phyloP scores from a whole-genome alignment of 352 stramenopile species.

The Hyaloperonospora arabidopsidis region DNA sequence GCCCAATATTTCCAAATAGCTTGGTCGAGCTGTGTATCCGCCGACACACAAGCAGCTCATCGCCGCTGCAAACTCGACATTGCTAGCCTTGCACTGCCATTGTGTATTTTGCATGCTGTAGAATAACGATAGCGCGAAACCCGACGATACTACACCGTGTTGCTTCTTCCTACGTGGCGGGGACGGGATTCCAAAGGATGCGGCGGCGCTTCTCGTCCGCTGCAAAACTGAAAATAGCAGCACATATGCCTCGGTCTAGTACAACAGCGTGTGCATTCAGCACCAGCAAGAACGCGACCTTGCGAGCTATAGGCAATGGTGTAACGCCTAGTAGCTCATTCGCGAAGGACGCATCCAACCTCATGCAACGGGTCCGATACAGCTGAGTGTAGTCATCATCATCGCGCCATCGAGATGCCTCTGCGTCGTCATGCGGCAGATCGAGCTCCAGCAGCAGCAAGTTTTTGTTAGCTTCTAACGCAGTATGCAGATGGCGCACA shows the following conservation, averaged over 20 bases:
- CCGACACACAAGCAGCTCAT: no score
- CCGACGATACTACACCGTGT: neutral
- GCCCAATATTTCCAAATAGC: no score
- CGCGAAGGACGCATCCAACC: slow-evolving; percentile 27
- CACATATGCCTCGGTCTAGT: slow-evolving; percentile 24
- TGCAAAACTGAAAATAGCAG: slow-evolving; percentile 23
- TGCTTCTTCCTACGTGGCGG: slow-evolving; percentile 5
- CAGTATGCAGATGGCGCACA: slow-evolving; percentile 23
- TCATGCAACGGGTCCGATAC: slow-evolving; percentile 28
- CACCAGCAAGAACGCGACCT: slow-evolving; percentile 21
- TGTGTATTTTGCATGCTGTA: slow-evolving; percentile 10
- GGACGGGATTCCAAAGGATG: slow-evolving; percentile 23
- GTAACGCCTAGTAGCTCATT: slow-evolving; percentile 24
- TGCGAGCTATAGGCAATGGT: slow-evolving; percentile 12
- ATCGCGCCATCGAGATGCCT: slow-evolving; percentile 11
- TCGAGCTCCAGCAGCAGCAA: slow-evolving; percentile 26
- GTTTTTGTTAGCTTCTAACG: slow-evolving; percentile 26
- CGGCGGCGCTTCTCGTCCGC: slow-evolving; percentile 19
- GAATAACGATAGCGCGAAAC: neutral
- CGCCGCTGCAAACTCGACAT: neutral
- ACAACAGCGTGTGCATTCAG: slow-evolving; percentile 15
- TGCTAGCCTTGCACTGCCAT: neutral
- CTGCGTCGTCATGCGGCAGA: slow-evolving; percentile 18
- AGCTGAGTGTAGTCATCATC: slow-evolving; percentile 29
- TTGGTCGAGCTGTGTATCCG: no score